Conservation (phyloP, 257 asterid genomes). For the Solanum medicagineum region DNA sequence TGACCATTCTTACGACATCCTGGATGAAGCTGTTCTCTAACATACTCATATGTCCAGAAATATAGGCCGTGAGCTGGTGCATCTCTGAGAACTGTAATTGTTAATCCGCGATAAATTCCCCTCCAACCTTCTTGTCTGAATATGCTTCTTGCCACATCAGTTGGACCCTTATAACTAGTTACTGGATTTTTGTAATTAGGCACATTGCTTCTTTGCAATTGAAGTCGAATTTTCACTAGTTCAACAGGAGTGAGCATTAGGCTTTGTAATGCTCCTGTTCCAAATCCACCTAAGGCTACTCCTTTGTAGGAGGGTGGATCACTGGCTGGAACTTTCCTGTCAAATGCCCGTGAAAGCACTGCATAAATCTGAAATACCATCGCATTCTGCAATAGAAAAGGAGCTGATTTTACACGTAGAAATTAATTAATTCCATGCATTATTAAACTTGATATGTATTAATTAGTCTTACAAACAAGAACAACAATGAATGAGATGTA, state of each 20-base stretch:
- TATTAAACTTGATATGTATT: not conserved
- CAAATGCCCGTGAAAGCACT: conserved; percentile 38
- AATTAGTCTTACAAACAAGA: not conserved
- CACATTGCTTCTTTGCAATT: conserved; percentile 21
- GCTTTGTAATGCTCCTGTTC: conserved; percentile 69
- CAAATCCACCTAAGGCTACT: conserved; percentile 55
- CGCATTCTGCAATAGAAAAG: conserved; percentile 48
- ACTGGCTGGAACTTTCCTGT: conserved; percentile 2
- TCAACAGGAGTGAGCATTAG: conserved; percentile 67
- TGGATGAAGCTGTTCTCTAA: conserved; percentile 52
- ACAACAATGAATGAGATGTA: not conserved
- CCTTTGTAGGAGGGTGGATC: conserved; percentile 60
- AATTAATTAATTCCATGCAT: not conserved
- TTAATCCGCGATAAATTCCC: conserved; percentile 62
- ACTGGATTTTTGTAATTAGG: not conserved
- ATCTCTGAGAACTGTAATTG: conserved; percentile 59
- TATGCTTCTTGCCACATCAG: conserved; percentile 33
- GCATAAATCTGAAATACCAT: conserved; percentile 69
- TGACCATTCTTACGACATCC: conserved; percentile 56
- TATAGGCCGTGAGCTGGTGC: conserved; percentile 70
- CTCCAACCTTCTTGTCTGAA: conserved; percentile 34
- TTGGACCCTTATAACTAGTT: conserved; percentile 29
- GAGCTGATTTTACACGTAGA: not conserved
- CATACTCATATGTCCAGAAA: conserved; percentile 65
- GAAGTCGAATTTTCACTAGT: conserved; percentile 69